Evolutionary conservation across 2,329 filamentous ascomycete species (phyloP), one percentile per base, ranked within the genome.

Genomic region (Hypoxylon sp.): DNA sequence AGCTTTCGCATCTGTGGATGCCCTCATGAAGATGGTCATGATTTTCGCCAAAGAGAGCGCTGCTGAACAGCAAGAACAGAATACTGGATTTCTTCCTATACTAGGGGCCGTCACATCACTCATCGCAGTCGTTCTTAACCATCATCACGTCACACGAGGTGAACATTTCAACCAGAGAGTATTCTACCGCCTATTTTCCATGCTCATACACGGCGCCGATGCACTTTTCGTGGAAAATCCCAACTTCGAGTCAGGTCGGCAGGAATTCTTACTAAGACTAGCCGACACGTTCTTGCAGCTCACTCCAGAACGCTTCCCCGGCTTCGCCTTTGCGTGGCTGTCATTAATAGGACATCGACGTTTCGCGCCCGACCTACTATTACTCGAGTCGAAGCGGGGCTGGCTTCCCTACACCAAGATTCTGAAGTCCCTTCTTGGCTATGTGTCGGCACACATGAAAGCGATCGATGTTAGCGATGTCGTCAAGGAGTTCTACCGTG

Each of bases 161-260:
- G 94, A 97, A 59, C 87, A 86, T 41, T 94, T 97, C 82, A 95
- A 93, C 74, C 92, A 95, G 76, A 90, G 93, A 68, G 90, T 97
- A 30, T 98, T 98, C 84, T 96, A 94, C 86, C 90, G 95, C 49
- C 85, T 99, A 45, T 91, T 98, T 76, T 95, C 93, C 0, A 83
- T 91, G 74, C 85, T 98, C 51, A 85, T 99, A 3, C 93, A 92
- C 78, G 91, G 96, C 73, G 86, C 95, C 61, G 84, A 88, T 28
- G 76, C 82, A 50, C 82, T 87, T 51, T 86, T 85, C 11, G 85
- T 89, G 67, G 85, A 90, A 62, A 77, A 90, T 38, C 78, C 90
- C 63, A 76, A 90, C 34, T 78, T 84, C 49, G 84, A 90, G 60
- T 80, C 86, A 19, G 90, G 93, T 72, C 87, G 88, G 68, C 83